A percentile compares a stretch with the other conserved stretches of the same genome.
Conservation (phyloP, 2,329 filamentous ascomycete species). For the Fusarium drepaniforme region DNA sequence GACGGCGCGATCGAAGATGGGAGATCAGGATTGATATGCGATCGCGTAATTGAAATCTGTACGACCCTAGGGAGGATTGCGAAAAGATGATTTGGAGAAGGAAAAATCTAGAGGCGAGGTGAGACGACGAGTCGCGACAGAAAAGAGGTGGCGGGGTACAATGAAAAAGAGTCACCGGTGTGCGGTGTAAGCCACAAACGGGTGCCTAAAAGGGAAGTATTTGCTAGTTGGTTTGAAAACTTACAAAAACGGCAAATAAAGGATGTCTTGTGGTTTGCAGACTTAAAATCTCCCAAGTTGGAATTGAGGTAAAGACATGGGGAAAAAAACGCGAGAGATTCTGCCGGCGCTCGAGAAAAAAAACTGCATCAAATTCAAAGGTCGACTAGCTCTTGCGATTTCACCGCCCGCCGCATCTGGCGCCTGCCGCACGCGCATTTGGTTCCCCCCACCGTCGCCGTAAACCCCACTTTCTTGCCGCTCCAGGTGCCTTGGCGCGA, state of each 20-base stretch:
- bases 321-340: conserved; percentile 39
- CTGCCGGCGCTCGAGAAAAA: conserved; percentile 41
- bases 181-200: conserved; percentile 11
- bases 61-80: conserved; percentile 5
- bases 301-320: conserved; percentile 24
- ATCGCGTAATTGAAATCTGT: conserved; percentile 19
- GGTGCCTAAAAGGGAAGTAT: conserved; percentile 3
- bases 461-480: conserved; percentile 33
- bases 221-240: background rate
- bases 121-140: conserved; percentile 40
- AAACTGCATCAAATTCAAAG: conserved; percentile 39
- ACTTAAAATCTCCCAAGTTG: background rate
- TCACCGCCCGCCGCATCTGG: conserved; percentile 46
- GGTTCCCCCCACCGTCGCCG: conserved; percentile 23
- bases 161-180: conserved; percentile 43
- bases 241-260: conserved; percentile 19
- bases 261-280: background rate
- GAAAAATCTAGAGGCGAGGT: conserved; percentile 28
- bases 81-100: conserved; percentile 4
- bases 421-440: conserved; percentile 16
- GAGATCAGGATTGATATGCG: conserved; percentile 13
- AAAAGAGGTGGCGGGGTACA: conserved; percentile 46
- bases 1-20: conserved; percentile 23
- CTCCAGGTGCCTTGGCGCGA: conserved; percentile 5
- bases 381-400: conserved; percentile 43